These are phyloP conservation scores for Aspergillus sp. DNA, from an alignment of 2,329 filamentous ascomycete genomes.

Conservation along the genomic window DNA sequence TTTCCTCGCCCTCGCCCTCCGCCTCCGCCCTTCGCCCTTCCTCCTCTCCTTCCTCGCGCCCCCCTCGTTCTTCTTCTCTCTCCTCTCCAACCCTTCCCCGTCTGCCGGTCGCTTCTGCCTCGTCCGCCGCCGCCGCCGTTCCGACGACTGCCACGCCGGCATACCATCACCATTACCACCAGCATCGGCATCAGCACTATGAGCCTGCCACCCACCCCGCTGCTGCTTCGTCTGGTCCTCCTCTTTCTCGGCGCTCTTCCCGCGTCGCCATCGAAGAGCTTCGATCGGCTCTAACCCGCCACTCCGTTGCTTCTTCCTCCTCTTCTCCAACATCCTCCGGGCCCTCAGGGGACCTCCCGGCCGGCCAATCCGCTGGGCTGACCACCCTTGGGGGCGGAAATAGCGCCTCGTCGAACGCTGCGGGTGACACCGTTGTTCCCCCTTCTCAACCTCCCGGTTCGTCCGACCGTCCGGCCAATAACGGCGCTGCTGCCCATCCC, in stretches of 20 bases:
- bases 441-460: slow-evolving; percentile 6
- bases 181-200: slow-evolving; percentile 24
- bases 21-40: slow-evolving; percentile 38
- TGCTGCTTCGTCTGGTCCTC: slow-evolving; percentile 17
- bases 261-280: slow-evolving; percentile 42
- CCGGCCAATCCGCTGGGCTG: slow-evolving; percentile 35
- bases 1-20: slow-evolving; percentile 43
- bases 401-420: slow-evolving; percentile 19
- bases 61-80: slow-evolving; percentile 19
- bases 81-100: slow-evolving; percentile 17
- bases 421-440: slow-evolving; percentile 14
- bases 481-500: slow-evolving; percentile 10
- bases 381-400: slow-evolving; percentile 33
- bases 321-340: slow-evolving; percentile 25
- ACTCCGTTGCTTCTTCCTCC: slow-evolving; percentile 37
- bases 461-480: slow-evolving; percentile 9
- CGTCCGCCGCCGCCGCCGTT: slow-evolving; percentile 13
- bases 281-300: slow-evolving; percentile 38
- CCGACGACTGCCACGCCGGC: neutral
- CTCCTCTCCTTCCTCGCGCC: slow-evolving; percentile 22
- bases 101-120: slow-evolving; percentile 8
- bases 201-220: slow-evolving; percentile 26
- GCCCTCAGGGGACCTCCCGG: slow-evolving; percentile 34
- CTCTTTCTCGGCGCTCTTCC: slow-evolving; percentile 35
- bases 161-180: slow-evolving; percentile 8